Evolutionary conservation across 331 rosid genomes (phyloP).

Genomic region (Pyrus hybrid): DNA sequence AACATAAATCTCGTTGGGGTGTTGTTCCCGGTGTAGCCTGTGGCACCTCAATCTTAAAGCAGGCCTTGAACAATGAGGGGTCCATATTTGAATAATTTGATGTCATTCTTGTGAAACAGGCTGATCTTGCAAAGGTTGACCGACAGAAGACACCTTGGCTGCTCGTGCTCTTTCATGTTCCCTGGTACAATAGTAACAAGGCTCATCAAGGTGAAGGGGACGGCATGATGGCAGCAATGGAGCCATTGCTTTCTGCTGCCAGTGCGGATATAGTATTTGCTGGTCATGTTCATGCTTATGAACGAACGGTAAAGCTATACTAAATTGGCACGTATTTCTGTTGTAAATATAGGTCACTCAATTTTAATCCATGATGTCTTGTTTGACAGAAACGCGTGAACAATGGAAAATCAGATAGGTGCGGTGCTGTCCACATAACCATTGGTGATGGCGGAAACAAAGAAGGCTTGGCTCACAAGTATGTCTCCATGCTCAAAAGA

Average conservation of each 20-base stretch:
- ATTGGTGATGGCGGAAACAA: conserved; percentile 92
- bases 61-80: background rate
- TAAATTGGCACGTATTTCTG: background rate
- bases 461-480: conserved; percentile 81
- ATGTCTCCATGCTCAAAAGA: conserved; percentile 5
- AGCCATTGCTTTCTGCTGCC: conserved; percentile 79
- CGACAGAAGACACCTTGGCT: conserved; percentile 83
- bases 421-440: conserved; percentile 84
- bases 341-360: background rate
- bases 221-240: conserved; percentile 71
- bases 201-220: conserved; percentile 85
- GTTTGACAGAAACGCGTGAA: conserved; percentile 59
- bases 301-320: conserved; percentile 57
- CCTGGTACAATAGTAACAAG: conserved; percentile 88
- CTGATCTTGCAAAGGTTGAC: conserved; percentile 67
- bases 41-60: background rate
- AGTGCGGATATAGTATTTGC: conserved; percentile 58
- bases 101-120: conserved; percentile 30
- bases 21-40: background rate
- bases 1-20: background rate
- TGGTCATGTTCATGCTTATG: conserved; percentile 95
- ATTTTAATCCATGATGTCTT: background rate
- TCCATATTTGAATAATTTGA: background rate
- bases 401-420: conserved; percentile 52
- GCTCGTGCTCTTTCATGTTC: conserved; percentile 69